These are phyloP conservation scores for Colletotrichum tanaceti DNA, from an alignment of 2,329 filamentous ascomycete species.

Conservation along the genomic window DNA sequence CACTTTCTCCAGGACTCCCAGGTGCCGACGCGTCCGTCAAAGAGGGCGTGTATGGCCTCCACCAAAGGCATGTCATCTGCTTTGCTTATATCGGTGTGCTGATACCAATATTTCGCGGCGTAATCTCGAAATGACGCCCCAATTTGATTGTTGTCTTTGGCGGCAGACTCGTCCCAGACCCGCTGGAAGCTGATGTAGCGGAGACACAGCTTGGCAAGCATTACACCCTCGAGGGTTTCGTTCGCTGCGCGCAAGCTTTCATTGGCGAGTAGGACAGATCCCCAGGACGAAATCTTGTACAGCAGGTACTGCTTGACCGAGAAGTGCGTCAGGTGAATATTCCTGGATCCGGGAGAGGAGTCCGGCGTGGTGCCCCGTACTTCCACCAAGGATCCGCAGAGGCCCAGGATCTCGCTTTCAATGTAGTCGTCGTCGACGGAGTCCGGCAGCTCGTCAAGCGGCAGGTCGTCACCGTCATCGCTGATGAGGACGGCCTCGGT, in stretches of 20 bases:
- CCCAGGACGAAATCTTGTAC: conserved; percentile 14
- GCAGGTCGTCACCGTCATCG: conserved; percentile 40
- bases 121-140: conserved; percentile 24
- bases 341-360: not conserved
- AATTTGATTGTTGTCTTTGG: not conserved
- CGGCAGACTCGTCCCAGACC: not conserved
- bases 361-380: conserved; percentile 3
- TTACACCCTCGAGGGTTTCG: not conserved
- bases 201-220: conserved; percentile 17
- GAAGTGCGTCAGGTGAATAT: conserved; percentile 43
- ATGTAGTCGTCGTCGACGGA: conserved; percentile 47
- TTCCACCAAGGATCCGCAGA: conserved; percentile 49
- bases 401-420: conserved; percentile 44
- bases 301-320: conserved; percentile 42
- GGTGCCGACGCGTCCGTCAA: not conserved
- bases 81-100: not conserved
- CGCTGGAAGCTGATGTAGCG: conserved; percentile 2
- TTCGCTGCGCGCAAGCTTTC: not conserved
- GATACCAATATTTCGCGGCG: conserved; percentile 20
- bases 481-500: conserved; percentile 45
- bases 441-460: conserved; percentile 45
- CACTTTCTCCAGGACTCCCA: not conserved
- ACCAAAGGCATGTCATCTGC: not conserved
- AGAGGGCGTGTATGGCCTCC: not conserved
- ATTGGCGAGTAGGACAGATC: not conserved